Evolutionary conservation across 768 basidiomycete genomes (phyloP).

Genomic region (Mycena amicta): DNA sequence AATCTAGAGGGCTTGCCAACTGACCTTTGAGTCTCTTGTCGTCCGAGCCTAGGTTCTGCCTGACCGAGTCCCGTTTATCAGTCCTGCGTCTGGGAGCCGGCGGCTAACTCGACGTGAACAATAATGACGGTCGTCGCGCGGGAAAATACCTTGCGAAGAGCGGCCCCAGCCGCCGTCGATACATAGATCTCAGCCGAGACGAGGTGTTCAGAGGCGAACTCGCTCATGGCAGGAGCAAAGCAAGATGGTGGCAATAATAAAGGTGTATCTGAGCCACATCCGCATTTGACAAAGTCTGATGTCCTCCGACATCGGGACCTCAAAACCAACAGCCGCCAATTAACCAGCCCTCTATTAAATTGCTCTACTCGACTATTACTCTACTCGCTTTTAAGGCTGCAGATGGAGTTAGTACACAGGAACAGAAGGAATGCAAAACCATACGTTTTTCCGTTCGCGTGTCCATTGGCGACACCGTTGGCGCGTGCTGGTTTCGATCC

Average conservation of each 20-base stretch:
- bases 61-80: conserved; percentile 55
- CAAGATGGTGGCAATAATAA: neutral
- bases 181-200: conserved; percentile 66
- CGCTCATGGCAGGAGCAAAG: neutral
- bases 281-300: neutral
- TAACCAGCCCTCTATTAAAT: neutral
- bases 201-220: no score
- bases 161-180: conserved; percentile 49
- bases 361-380: neutral
- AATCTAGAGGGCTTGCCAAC: conserved; percentile 1
- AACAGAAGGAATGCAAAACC: conserved; percentile 25
- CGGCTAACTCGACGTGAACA: conserved; percentile 30
- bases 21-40: conserved; percentile 67
- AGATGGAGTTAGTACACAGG: conserved; percentile 12
- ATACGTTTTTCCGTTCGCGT: conserved; percentile 41
- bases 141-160: conserved; percentile 57
- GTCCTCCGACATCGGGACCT: neutral
- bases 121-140: neutral
- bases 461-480: conserved; percentile 49
- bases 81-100: conserved; percentile 51
- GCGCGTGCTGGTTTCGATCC: conserved; percentile 39
- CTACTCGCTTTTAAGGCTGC: conserved; percentile 29
- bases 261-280: no score
- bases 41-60: conserved; percentile 41
- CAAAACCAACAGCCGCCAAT: neutral